Evolutionary conservation across 257 asterid species (phyloP).

Genomic region (Fraxinus quadrangulata): DNA sequence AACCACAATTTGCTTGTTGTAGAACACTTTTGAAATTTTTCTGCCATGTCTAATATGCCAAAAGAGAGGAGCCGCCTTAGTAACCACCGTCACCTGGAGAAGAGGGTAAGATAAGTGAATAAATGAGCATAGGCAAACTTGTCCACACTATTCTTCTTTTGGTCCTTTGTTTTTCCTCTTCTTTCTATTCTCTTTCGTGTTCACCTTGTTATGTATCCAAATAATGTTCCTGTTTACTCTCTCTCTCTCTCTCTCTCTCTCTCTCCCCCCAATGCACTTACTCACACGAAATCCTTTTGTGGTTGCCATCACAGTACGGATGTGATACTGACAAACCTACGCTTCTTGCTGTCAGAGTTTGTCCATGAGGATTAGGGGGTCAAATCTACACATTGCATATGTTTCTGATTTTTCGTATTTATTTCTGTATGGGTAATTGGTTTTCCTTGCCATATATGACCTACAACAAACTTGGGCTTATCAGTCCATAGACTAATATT

Average conservation of each 20-base stretch:
- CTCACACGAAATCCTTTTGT: background rate
- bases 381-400: background rate
- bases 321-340: background rate
- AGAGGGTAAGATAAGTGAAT: background rate
- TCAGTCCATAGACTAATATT: background rate
- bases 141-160: background rate
- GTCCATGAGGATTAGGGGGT: background rate
- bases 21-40: background rate
- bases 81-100: background rate
- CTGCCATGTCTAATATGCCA: background rate
- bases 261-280: background rate
- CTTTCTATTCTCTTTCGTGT: background rate
- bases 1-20: background rate
- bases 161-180: background rate
- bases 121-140: background rate
- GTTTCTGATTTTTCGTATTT: background rate
- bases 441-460: background rate
- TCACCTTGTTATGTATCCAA: background rate
- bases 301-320: background rate
- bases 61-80: background rate
- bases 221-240: background rate
- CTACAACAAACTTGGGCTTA: background rate
- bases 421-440: background rate
- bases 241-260: background rate
- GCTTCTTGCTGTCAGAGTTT: background rate